These are phyloP conservation scores for Russula vinacea DNA, from an alignment of 768 basidiomycete genomes.

Conservation along the genomic window DNA sequence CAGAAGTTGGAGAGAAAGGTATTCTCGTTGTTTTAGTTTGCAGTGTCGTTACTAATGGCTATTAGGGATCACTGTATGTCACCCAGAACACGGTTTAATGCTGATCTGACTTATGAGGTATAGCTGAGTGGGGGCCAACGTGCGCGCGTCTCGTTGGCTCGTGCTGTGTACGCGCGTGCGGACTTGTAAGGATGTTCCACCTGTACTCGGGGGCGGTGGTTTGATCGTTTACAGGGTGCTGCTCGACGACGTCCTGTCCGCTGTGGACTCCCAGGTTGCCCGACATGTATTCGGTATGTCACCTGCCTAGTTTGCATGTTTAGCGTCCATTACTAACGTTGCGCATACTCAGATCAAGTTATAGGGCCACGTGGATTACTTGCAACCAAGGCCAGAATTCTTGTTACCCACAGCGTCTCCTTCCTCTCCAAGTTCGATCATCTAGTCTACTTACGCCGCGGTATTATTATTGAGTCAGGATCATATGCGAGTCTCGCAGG, in stretches of 20 bases:
- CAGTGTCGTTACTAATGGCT: constrained; percentile 32
- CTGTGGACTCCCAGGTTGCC: constrained; percentile 84
- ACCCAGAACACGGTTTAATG: neutral
- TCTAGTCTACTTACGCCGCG: constrained; percentile 70
- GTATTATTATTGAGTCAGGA: constrained; percentile 76
- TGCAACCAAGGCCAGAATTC: constrained; percentile 74
- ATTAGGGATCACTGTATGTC: constrained; percentile 54
- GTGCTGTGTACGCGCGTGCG: constrained; percentile 88
- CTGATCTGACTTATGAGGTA: constrained; percentile 2
- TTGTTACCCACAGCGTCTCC: constrained; percentile 87
- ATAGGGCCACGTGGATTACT: constrained; percentile 84
- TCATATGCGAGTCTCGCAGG: constrained; percentile 58
- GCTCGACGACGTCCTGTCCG: constrained; percentile 87
- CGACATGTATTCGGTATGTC: constrained; percentile 73
- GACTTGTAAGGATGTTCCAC: constrained; percentile 57
- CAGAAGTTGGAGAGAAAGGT: constrained; percentile 86
- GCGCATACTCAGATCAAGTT: constrained; percentile 59
- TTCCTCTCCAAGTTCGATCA: constrained; percentile 77
- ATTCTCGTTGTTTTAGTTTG: constrained; percentile 21
- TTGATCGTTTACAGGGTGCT: constrained; percentile 49
- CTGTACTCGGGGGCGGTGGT: neutral
- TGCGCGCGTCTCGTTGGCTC: constrained; percentile 77
- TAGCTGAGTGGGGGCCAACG: constrained; percentile 82
- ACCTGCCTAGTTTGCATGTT: neutral
- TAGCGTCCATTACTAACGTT: neutral